Percentiles rank a stretch among this genome's conserved stretches.
Conservation (phyloP, 2,329 filamentous ascomycete species). For the Aspergillus arachidicola region DNA sequence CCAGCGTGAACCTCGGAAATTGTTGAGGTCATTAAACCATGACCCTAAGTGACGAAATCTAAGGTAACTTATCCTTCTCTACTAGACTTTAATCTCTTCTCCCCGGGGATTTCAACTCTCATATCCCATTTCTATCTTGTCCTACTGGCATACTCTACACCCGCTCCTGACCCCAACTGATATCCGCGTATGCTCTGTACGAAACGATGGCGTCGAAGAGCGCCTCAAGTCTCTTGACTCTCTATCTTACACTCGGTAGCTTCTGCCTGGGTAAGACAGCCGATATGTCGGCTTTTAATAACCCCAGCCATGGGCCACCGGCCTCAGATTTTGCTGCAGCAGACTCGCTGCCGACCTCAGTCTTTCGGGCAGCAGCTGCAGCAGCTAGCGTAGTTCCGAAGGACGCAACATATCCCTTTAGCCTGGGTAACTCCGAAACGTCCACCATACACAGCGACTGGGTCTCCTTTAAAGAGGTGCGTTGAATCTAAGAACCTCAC, state of each 20-base stretch:
- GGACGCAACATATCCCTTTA: constrained; percentile 29
- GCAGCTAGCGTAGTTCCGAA: constrained; percentile 26
- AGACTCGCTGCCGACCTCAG: constrained; percentile 26
- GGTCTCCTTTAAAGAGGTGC: constrained; percentile 26
- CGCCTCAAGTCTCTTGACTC: background rate
- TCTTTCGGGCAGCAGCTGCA: constrained; percentile 27
- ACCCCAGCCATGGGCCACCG: constrained; percentile 26
- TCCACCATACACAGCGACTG: constrained; percentile 34
- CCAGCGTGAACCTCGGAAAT: background rate
- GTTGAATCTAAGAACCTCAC: background rate
- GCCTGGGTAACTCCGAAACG: constrained; percentile 18
- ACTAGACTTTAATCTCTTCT: background rate
- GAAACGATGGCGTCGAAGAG: background rate
- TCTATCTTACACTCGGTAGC: background rate
- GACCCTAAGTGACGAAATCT: background rate
- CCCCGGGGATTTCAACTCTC: background rate
- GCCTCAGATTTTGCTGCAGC: constrained; percentile 31
- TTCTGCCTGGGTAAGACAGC: constrained; percentile 15
- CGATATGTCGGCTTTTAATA: constrained; percentile 25
- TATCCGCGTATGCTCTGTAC: background rate
- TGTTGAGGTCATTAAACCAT: background rate
- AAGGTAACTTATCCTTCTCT: background rate
- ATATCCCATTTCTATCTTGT: background rate
- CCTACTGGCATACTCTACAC: background rate
- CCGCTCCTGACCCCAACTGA: background rate